Conservation (phyloP, 2,329 filamentous ascomycete genomes). For the Cladobotryum mycophilum region DNA sequence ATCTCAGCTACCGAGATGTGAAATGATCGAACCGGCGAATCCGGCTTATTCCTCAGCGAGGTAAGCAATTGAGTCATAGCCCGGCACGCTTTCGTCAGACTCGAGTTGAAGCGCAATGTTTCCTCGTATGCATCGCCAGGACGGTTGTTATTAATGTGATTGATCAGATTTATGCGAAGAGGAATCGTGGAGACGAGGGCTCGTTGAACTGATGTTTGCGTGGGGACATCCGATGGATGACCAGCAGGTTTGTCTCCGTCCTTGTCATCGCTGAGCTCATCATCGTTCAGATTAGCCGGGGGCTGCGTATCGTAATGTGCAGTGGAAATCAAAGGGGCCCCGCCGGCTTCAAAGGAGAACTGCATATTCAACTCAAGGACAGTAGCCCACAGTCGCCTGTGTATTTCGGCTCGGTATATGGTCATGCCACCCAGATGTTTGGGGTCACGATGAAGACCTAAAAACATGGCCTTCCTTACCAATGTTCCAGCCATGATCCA, state of each 20-base stretch:
- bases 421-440: slow-evolving; percentile 42
- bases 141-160: slow-evolving; percentile 41
- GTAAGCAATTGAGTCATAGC: slow-evolving; percentile 27
- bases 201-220: slow-evolving; percentile 46
- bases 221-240: slow-evolving; percentile 16
- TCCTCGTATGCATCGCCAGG: slow-evolving; percentile 39
- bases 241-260: slow-evolving; percentile 16
- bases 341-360: slow-evolving; percentile 44
- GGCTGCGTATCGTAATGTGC: slow-evolving; percentile 45
- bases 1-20: slow-evolving; percentile 38
- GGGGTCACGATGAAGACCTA: slow-evolving; percentile 55
- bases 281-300: slow-evolving; percentile 47
- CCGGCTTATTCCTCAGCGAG: slow-evolving; percentile 26
- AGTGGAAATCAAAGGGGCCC: slow-evolving; percentile 39
- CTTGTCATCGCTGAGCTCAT: slow-evolving; percentile 37
- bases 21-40: slow-evolving; percentile 27
- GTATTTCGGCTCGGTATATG: slow-evolving; percentile 44
- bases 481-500: slow-evolving; percentile 47
- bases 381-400: slow-evolving; percentile 51
- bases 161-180: slow-evolving; percentile 37
- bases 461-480: slow-evolving; percentile 48
- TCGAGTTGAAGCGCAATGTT: slow-evolving; percentile 39
- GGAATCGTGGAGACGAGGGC: slow-evolving; percentile 38
- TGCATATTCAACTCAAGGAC: slow-evolving; percentile 50
- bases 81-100: slow-evolving; percentile 36